These are phyloP conservation scores for Chrysoporthe puriensis DNA, from an alignment of 2,329 filamentous ascomycete genomes.

Conservation along the genomic window DNA sequence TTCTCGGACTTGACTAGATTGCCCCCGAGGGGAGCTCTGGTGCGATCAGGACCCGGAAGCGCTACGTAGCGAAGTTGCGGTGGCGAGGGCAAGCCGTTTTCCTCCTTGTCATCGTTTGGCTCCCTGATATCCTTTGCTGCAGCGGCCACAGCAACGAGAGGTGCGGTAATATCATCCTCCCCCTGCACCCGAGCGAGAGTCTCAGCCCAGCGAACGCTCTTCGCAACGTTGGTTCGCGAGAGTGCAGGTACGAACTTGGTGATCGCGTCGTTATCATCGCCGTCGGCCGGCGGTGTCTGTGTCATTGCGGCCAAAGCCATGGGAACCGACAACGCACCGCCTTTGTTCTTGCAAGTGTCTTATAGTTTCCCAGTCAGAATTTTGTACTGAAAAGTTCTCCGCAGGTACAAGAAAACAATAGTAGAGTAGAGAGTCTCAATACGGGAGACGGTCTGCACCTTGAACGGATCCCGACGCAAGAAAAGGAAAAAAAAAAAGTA, in stretches of 20 bases:
- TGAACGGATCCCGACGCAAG: no score
- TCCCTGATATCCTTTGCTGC: not conserved
- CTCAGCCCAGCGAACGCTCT: constrained; percentile 41
- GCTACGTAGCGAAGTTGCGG: constrained; percentile 7
- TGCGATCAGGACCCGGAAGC: not conserved
- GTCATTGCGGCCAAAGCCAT: constrained; percentile 34
- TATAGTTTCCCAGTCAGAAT: not conserved
- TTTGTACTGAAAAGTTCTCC: not conserved
- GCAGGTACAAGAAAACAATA: not conserved
- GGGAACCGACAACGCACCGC: constrained; percentile 39
- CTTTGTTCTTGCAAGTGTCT: constrained; percentile 51
- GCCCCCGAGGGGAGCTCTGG: not conserved
- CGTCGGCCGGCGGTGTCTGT: not conserved
- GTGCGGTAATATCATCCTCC: constrained; percentile 23
- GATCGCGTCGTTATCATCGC: constrained; percentile 4
- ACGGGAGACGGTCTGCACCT: no score
- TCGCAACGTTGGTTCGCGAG: constrained; percentile 17
- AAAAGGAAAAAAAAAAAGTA: not conserved
- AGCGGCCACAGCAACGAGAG: not conserved
- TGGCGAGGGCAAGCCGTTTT: constrained; percentile 1
- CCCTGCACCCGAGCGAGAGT: constrained; percentile 37
- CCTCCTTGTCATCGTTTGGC: constrained; percentile 10
- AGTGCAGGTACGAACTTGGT: not conserved
- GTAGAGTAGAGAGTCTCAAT: not conserved
- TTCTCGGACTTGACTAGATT: not conserved